phyloP scores from a whole-genome alignment of 2,329 filamentous ascomycete genomes.

The Alternaria solani region DNA sequence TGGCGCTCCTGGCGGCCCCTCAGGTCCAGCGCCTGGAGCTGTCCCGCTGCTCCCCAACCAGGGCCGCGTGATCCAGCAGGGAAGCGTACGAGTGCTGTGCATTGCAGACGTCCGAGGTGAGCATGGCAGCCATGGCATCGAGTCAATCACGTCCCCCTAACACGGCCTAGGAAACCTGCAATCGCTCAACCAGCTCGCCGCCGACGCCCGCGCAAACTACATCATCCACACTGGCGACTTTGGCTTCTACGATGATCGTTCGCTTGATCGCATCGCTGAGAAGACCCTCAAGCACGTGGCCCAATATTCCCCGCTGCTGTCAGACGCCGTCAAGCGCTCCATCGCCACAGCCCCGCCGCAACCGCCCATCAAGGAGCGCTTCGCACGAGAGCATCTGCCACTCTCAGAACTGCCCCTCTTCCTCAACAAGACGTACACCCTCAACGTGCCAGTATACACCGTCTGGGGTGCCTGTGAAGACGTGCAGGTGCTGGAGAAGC shows the following conservation, averaged over 20 bases:
- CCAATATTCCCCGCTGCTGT: slow-evolving; percentile 94
- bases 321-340: slow-evolving; percentile 73
- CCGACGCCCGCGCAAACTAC: slow-evolving; percentile 92
- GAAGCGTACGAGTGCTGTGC: slow-evolving; percentile 59
- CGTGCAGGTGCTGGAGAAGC: slow-evolving; percentile 95
- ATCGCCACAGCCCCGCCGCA: slow-evolving; percentile 74
- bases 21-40: slow-evolving; percentile 55
- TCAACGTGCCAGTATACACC: slow-evolving; percentile 97
- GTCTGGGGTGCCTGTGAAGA: slow-evolving; percentile 99
- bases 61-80: slow-evolving; percentile 60
- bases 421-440: slow-evolving; percentile 84
- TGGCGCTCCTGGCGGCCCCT: slow-evolving; percentile 50
- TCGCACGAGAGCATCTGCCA: slow-evolving; percentile 80
- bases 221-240: slow-evolving; percentile 99
- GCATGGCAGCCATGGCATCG: slow-evolving; percentile 1
- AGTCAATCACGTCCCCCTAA: slow-evolving; percentile 12
- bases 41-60: slow-evolving; percentile 61
- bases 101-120: slow-evolving; percentile 62
- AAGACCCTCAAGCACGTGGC: slow-evolving; percentile 99
- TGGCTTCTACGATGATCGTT: slow-evolving; percentile 97
- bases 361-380: slow-evolving; percentile 80
- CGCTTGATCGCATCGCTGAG: slow-evolving; percentile 94
- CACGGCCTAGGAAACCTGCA: slow-evolving; percentile 80
- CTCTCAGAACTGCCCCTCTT: slow-evolving; percentile 93
- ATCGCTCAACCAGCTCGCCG: slow-evolving; percentile 95